phyloP scores from a whole-genome alignment of 2,329 filamentous ascomycete species.

The Penicillium aurantiogriseum region DNA sequence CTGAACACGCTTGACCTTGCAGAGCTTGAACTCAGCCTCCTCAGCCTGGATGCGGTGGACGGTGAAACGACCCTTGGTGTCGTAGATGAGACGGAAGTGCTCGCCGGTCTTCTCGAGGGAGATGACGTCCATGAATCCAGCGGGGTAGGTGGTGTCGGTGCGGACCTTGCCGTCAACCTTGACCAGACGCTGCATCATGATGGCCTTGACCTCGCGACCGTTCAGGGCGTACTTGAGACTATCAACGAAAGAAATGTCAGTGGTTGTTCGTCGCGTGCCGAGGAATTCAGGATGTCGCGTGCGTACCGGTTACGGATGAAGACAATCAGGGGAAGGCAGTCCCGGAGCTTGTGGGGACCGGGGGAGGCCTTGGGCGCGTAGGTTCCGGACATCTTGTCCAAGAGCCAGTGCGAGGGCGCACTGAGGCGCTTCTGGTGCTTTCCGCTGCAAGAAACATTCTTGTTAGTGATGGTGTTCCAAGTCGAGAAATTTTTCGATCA shows the following conservation, averaged over 20 bases:
- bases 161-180: slow-evolving; percentile 99
- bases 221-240: slow-evolving; percentile 99
- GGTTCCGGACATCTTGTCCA: slow-evolving; percentile 97
- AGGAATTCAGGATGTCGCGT: slow-evolving; percentile 11
- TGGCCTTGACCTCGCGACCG: slow-evolving; percentile 93
- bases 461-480: slow-evolving; percentile 24
- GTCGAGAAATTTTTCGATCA: slow-evolving; percentile 12
- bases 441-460: slow-evolving; percentile 61
- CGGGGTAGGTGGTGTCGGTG: slow-evolving; percentile 95
- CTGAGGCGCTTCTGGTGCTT: slow-evolving; percentile 99
- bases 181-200: slow-evolving; percentile 99
- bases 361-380: slow-evolving; percentile 68
- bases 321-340: slow-evolving; percentile 98
- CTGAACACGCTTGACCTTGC: slow-evolving; percentile 99
- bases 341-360: slow-evolving; percentile 98
- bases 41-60: slow-evolving; percentile 98
- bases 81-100: slow-evolving; percentile 99
- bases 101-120: slow-evolving; percentile 99
- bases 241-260: slow-evolving; percentile 43
- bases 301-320: slow-evolving; percentile 77
- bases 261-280: background rate
- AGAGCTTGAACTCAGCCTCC: slow-evolving; percentile 99
- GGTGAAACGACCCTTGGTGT: slow-evolving; percentile 99
- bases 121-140: slow-evolving; percentile 99
- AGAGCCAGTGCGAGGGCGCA: slow-evolving; percentile 98